Evolutionary conservation across 208 protist species (phyloP), one percentile per base, ranked within the genome.

Genomic region (Acanthamoeba triangularis): DNA sequence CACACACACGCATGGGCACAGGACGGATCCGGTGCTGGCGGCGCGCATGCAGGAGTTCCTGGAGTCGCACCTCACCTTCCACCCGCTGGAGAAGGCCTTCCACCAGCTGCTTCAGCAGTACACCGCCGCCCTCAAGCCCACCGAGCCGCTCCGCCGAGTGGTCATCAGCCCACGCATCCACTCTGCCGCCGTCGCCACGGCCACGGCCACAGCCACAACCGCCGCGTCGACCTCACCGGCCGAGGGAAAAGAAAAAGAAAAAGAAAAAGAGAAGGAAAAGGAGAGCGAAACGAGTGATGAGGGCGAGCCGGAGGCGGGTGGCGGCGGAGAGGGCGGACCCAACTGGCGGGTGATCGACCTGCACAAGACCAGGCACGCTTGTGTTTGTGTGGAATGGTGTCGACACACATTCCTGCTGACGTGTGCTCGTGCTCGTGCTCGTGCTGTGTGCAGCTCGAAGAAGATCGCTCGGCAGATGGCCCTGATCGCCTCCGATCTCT

Each of bases 401-500:
- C 37, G 37, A 41, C 52, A 67, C 52, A 67, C 28, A n/a, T 67
- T 67, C 8, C 16, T 67, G 8, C 23, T 11, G 67, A 11, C 25
- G 16, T 35, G 25, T 28, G 10, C 35, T 41, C 28, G 47, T n/a
- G n/a, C n/a, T n/a, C 74, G 10, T 82, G 14, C 37, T 7, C 11
- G 49, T 54, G 49, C 11, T 16, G 18, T 13, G 16, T 54, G 30
- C 74, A 82, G 74, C 20, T 13, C 41, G 28, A 82, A 82, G 37
- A 82, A 82, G 74, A 35, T 82, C 4, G 74, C 74, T 13, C 74
- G 74, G 10, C 74, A 82, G 37, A 82, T 82, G 74, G 74, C 74
- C 18, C 74, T 82, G 37, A 7, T 82, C 41, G n/a, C 74, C 20
- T 52, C 1, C 35, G 74, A 82, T 11, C 74, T 82, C 20, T 82